Evolutionary conservation across 2,329 filamentous ascomycete species (phyloP), one percentile per base, ranked within the genome.

Genomic region (Penicillium sp.): DNA sequence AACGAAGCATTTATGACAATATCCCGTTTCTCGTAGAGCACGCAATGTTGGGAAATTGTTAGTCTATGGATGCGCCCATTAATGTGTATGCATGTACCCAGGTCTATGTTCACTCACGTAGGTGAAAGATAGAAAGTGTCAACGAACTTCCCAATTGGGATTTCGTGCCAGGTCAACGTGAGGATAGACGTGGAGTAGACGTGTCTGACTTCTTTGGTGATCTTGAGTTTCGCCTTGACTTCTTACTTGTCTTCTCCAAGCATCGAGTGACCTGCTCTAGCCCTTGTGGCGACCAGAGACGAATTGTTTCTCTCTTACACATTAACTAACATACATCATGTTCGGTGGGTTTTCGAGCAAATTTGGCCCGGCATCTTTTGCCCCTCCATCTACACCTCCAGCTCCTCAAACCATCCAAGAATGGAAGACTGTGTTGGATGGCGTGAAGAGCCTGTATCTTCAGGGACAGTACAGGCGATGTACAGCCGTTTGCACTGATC

Each of bases 391-490:
- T 6, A 39, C 54, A 12, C 31, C 37, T 6, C 47, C 49, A 13
- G 53, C 57, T 15, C 56, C 61, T 18, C 49, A 32, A 8, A 61
- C 63, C 5, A 43, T 39, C 5, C 50, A 54, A 10, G 62, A 72
- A 44, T 73, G 72, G 72, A 64, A 64, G 35, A 25, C 35, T 7
- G 59, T 56, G 3, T 59, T 74, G 3, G 52, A 60, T 10, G 59
- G 62, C 10, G 57, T 72, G 45, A 74, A 73, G 45, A 39, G 61
- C 23, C 56, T 72, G 12, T 72, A 69, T 50, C 32, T 67, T 12
- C 61, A 64, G 33, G 62, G 63, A 6, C 67, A 71, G 51, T 73
- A 72, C 58, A 73, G 72, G 35, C 67, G 72, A 58, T 75, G 72
- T 55, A 61, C 65, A 24, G 54, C 63, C 12, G 63, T 59, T 31